phyloP scores from a whole-genome alignment of 148 eudicot species.

The Vaccinium darrowii region DNA sequence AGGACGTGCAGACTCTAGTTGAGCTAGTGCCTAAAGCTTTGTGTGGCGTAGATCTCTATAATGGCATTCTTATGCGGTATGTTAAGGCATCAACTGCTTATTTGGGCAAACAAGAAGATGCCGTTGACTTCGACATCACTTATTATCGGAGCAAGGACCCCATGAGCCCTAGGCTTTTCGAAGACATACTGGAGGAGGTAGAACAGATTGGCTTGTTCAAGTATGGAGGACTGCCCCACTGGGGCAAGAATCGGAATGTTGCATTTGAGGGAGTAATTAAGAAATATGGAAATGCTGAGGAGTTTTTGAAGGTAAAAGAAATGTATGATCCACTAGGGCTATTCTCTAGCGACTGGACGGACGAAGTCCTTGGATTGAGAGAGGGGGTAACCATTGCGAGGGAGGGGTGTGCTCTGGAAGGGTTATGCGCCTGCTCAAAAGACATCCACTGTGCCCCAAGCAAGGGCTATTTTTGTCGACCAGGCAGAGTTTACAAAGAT shows the following conservation, averaged over 20 bases:
- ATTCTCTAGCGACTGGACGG: constrained; percentile 79
- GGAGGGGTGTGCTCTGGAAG: constrained; percentile 84
- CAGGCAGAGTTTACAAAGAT: constrained; percentile 54
- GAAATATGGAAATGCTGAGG: constrained; percentile 40
- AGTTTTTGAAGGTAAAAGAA: constrained; percentile 54
- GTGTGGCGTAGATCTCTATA: constrained; percentile 57
- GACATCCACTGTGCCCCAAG: constrained; percentile 77
- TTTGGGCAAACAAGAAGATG: constrained; percentile 70
- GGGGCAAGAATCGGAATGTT: constrained; percentile 87
- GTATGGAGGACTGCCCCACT: constrained; percentile 74
- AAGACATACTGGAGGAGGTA: constrained; percentile 54
- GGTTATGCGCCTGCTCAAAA: constrained; percentile 64
- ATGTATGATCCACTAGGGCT: constrained; percentile 67
- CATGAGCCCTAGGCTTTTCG: constrained; percentile 45
- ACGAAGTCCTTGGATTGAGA: constrained; percentile 58
- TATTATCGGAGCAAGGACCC: constrained; percentile 74
- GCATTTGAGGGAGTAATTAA: constrained; percentile 58
- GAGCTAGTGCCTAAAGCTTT: constrained; percentile 45
- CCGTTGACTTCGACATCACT: constrained; percentile 71
- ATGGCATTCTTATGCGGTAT: constrained; percentile 76
- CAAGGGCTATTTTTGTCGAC: constrained; percentile 63
- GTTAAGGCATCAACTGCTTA: constrained; percentile 74
- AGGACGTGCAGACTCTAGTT: constrained; percentile 62
- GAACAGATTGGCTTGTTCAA: constrained; percentile 81
- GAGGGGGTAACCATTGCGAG: constrained; percentile 31